phyloP scores from a whole-genome alignment of 139 green algal species.

The Pleodorina starrii region DNA sequence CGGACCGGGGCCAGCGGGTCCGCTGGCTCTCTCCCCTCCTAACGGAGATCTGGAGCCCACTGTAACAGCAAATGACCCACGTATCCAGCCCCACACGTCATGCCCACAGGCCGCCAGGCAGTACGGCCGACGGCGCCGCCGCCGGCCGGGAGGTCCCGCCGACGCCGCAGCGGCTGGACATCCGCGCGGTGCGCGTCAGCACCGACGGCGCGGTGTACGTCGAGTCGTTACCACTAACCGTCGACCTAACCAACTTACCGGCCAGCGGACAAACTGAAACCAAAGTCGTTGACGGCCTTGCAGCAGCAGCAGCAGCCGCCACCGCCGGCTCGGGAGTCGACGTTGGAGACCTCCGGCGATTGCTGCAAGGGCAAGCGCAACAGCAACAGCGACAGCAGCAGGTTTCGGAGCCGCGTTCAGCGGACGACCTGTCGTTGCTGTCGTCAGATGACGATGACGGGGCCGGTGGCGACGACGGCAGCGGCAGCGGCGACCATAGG shows the following conservation, averaged over 20 bases:
- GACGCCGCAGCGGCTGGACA: neutral
- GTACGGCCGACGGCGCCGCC: too few species aligned
- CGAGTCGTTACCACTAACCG: neutral
- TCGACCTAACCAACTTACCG: neutral
- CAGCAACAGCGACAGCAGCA: neutral
- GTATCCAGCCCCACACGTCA: too few species aligned
- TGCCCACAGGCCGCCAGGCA: neutral
- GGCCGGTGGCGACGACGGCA: neutral
- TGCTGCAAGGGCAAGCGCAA: neutral
- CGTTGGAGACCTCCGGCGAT: neutral
- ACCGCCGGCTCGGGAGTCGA: neutral
- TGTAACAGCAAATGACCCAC: too few species aligned
- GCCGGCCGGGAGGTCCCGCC: too few species aligned
- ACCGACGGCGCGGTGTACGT: constrained; percentile 10
- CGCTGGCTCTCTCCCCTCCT: too few species aligned
- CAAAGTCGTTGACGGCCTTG: neutral
- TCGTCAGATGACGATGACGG: neutral
- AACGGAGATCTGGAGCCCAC: too few species aligned
- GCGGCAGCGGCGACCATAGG: neutral
- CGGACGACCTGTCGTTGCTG: too few species aligned
- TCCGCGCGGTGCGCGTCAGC: neutral
- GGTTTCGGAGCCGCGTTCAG: too few species aligned
- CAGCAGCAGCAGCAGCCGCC: neutral
- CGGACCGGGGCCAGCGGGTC: too few species aligned
- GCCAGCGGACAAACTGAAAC: neutral